phyloP scores from a whole-genome alignment of 2,329 filamentous ascomycete species.

The Microcyclosporella mali region DNA sequence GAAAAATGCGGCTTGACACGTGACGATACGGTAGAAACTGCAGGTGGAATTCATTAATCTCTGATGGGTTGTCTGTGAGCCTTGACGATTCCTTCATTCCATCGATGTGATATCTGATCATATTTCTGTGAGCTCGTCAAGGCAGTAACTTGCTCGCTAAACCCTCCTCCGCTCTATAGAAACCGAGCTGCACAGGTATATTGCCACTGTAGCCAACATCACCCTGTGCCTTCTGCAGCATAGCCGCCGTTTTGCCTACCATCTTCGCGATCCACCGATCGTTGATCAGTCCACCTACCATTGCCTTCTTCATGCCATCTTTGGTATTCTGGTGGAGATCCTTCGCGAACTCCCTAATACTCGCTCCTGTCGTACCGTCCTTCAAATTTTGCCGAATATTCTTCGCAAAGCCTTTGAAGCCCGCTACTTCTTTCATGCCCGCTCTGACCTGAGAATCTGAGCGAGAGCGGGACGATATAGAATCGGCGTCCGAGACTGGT shows the following conservation, averaged over 20 bases:
- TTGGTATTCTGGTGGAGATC: slow-evolving; percentile 32
- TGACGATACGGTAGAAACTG: no score
- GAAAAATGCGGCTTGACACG: no score
- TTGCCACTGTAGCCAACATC: slow-evolving; percentile 47
- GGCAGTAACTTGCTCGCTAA: slow-evolving; percentile 21
- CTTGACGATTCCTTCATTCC: no score
- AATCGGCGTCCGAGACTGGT: slow-evolving; percentile 27
- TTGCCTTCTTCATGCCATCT: slow-evolving; percentile 44
- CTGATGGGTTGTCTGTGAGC: no score
- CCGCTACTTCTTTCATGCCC: slow-evolving; percentile 12
- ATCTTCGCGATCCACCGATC: slow-evolving; percentile 51
- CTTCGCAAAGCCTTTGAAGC: slow-evolving; percentile 25
- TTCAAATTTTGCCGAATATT: slow-evolving; percentile 25
- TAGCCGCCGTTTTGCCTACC: slow-evolving; percentile 46
- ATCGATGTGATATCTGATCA: no score
- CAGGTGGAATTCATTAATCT: no score
- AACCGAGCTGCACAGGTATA: slow-evolving; percentile 40
- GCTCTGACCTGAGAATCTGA: slow-evolving; percentile 1
- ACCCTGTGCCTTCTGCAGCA: slow-evolving; percentile 44
- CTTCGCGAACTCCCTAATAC: slow-evolving; percentile 27
- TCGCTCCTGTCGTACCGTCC: slow-evolving; percentile 18
- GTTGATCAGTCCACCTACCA: slow-evolving; percentile 44
- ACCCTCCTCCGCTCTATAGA: slow-evolving; percentile 29
- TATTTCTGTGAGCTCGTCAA: slow-evolving; percentile 4
- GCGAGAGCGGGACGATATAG: slow-evolving; percentile 4